Base-by-base conservation (phyloP, 371 early-diverging fungal species). In the Mucor saturninus region DNA sequence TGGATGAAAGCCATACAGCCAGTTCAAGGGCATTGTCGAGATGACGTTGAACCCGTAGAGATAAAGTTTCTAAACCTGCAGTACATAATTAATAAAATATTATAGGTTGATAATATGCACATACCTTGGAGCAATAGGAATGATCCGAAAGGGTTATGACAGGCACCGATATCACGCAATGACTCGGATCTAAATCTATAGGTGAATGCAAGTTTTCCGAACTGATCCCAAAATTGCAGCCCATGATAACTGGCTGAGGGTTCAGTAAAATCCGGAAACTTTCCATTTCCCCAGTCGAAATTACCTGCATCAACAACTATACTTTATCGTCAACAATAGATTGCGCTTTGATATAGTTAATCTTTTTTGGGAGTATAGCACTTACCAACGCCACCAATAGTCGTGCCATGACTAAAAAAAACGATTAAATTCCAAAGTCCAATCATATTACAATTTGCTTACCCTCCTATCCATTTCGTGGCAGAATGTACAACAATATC, bases 401-500 rank as follows among this genome's bases (percentile, higher is more conserved):
- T 91, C 6, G 87, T 90, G 28, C 90, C 92, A 64, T 92, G 92
- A 14, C 93, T 92, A 60, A 15, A 26, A 21, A 21, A 21, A 26
- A 21, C 9, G 46, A 21, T 46, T 8, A 8, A 5, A 9, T 46
- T 21, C 21, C 8, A 2, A 21, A 21, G 8, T 46, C 21, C 46
- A 21, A 4, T 21, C 5, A 46, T n/a, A 21, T 21, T 35, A 35
- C 15, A 7, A 21, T 21, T 15, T 15, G 28, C 21, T 49, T 58
- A 46, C 49, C 51, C 51, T 29, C 57, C 53, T 43, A 93, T 90
- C 95, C 96, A 96, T 79, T 95, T 95, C 38, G 95, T 95, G 10
- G 95, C 91, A 42, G 93, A 93, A 56, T 90, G 91, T 14, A 92
- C 88, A 51, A 96, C 89, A 69, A 96, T 94, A 76, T 96, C 95